Conservation (phyloP, 257 asterid species). For the Thymus quinquecostatus region DNA sequence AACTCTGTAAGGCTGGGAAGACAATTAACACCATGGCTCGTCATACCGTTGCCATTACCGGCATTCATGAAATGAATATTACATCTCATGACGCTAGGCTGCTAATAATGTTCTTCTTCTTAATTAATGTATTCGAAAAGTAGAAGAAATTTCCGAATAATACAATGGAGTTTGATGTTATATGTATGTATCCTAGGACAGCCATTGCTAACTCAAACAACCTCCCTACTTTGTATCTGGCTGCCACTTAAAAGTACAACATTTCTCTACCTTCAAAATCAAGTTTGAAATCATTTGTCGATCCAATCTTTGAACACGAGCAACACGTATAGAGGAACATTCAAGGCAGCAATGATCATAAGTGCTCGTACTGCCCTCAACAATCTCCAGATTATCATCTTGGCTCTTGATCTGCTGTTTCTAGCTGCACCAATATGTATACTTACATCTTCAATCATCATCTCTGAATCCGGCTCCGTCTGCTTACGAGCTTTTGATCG, state of each 20-base stretch:
- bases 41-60: too few relatives aligned
- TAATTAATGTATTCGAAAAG: too few relatives aligned
- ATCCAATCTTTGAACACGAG: slow-evolving; percentile 93
- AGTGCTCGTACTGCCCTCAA: slow-evolving; percentile 54
- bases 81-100: too few relatives aligned
- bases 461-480: slow-evolving; percentile 42
- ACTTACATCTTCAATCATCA: slow-evolving; percentile 43
- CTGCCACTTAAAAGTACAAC: neutral
- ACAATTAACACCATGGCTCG: neutral
- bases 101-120: too few relatives aligned
- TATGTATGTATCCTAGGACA: neutral
- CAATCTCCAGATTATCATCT: slow-evolving; percentile 62
- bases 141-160: neutral
- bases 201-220: neutral
- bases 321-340: slow-evolving; percentile 78
- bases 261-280: neutral
- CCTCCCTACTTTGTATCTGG: neutral
- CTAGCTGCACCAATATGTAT: slow-evolving; percentile 56
- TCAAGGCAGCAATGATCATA: slow-evolving; percentile 64
- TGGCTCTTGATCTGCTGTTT: slow-evolving; percentile 51
- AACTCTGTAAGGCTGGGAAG: slow-evolving; percentile 85
- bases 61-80: too few relatives aligned
- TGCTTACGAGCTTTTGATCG: slow-evolving; percentile 66
- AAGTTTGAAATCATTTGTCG: slow-evolving; percentile 53
- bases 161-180: neutral